Base-by-base conservation (phyloP, 371 early-diverging fungal species). In the Mucor piriformis region DNA sequence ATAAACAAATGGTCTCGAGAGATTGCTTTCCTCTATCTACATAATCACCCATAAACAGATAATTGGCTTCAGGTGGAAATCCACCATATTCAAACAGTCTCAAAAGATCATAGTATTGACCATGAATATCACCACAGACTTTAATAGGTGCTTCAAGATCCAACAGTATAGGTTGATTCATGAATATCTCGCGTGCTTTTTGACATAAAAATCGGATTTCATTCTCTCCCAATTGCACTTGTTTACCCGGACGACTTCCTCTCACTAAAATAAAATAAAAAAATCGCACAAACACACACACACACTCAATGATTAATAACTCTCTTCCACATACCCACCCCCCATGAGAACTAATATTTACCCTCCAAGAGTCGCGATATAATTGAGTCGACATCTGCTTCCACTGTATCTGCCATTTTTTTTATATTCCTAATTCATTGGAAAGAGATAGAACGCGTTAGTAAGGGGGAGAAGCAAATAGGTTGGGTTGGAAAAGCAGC, bases 141-240 rank as follows among this genome's bases (percentile, higher is more conserved):
- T 98, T 97, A 61, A 98, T 90, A 34, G 98, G 97, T n/a, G 98
- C 93, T 55, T 92, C 91, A 57, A 99, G 81, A 68, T 98, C 98
- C 42, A 99, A 76, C 44, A 99, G 81, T 20, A 94, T 89, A 13
- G 97, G 96, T 73, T 99, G 98, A 59, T 82, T 83, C 74, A 98
- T 71, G 71, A 98, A 93, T 23, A 98, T 88, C 59, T 95, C 96
- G 54, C 96, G 88, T 33, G 95, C 88, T 48, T 84, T 78, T 54
- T 83, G 86, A 74, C 97, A 97, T 56, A 99, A 79, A 40, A 82
- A 92, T 58, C 84, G 73, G 54, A 99, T 94, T 74, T 97, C 97
- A 46, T 87, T 76, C 69, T 92, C 92, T 59, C 79, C 83, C 27
- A 94, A 70, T 62, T 90, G 91, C 13, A 93, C 88, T 63, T 85